Base-by-base conservation (phyloP, 768 basidiomycete genomes). In the Trametes punicea region DNA sequence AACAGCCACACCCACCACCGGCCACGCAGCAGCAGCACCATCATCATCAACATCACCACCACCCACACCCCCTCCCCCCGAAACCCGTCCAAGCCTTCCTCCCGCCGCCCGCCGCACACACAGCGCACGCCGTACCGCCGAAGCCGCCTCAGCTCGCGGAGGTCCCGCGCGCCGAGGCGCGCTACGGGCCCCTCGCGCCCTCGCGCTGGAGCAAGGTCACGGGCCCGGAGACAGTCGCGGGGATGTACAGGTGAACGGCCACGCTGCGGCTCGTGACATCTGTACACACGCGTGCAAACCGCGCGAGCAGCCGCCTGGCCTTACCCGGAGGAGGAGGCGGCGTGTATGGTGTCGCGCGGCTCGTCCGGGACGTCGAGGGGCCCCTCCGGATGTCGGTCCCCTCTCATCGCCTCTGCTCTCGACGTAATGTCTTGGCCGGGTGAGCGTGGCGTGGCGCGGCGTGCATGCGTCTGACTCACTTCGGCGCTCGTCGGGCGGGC, bases 131-230 rank as follows among this genome's bases (percentile, higher is more conserved):
- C 34, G 16, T 27, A 21, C 52, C 23, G 34, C 52, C 54, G 11
- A 51, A 56, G 13, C 54, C 63, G 27, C 55, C 58, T 57, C 62
- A 71, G 39, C 50, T 56, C 15, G 49, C 60, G 7, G 63, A 48
- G 64, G 40, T 60, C 59, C 67, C 75, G 47, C 62, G 56, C 44
- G 67, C 67, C 36, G 79, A 79, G 46, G 62, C 79, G 34, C 80
- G 79, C 39, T 91, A 87, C 62, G 88, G 88, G 1, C 85, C 85
- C 21, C 73, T 89, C 9, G 81, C 80, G 4, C 58, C 70, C 18
- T 84, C 87, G 33, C 81, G 69, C 6, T 88, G 82, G 83, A 90
- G 89, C 71, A 89, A 83, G 70, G 89, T 87, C 31, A 75, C 81
- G 16, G 89, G 89, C 6, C 89, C 89, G 1, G 47, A 71, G 30